Percentiles rank a stretch among this genome's conserved stretches.
Evolutionary conservation across 2,329 filamentous ascomycete genomes (phyloP).

Genomic region (Fusarium sp.): DNA sequence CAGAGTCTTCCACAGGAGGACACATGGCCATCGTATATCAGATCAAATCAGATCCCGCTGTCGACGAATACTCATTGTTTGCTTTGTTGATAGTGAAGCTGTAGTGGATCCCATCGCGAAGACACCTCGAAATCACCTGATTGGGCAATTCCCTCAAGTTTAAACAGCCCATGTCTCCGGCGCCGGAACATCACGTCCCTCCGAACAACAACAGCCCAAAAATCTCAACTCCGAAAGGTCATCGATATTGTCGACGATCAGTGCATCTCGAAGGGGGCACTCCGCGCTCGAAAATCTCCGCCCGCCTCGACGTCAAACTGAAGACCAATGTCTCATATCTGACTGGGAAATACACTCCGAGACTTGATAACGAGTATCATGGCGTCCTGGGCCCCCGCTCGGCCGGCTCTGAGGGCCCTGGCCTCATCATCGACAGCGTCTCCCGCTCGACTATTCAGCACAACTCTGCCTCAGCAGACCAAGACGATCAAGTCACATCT

Average conservation of each 20-base stretch:
- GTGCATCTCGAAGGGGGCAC: slow-evolving; percentile 31
- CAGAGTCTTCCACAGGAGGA: slow-evolving; percentile 63
- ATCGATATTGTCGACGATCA: slow-evolving; percentile 25
- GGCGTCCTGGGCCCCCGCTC: slow-evolving; percentile 35
- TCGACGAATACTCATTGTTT: background rate
- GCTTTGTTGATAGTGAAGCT: slow-evolving; percentile 17
- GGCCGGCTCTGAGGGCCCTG: slow-evolving; percentile 31
- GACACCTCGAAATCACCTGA: slow-evolving; percentile 48
- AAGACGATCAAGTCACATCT: slow-evolving; percentile 55
- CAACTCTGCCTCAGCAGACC: slow-evolving; percentile 45
- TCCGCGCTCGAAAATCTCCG: slow-evolving; percentile 15
- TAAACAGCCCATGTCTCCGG: slow-evolving; percentile 6
- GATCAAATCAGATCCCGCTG: background rate
- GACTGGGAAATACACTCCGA: background rate
- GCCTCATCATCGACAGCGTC: slow-evolving; percentile 24
- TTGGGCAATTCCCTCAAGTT: slow-evolving; percentile 6
- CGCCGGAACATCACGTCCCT: slow-evolving; percentile 39
- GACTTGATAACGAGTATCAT: slow-evolving; percentile 16
- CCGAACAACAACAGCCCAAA: slow-evolving; percentile 34
- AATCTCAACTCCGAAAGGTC: slow-evolving; percentile 34
- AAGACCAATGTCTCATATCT: slow-evolving; percentile 37
- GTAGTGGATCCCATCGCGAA: slow-evolving; percentile 39
- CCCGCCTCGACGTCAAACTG: slow-evolving; percentile 28
- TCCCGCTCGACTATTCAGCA: slow-evolving; percentile 47
- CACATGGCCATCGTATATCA: slow-evolving; percentile 54